Evolutionary conservation across 2,329 filamentous ascomycete species (phyloP).

Genomic region (Tolypocladium tropicale): DNA sequence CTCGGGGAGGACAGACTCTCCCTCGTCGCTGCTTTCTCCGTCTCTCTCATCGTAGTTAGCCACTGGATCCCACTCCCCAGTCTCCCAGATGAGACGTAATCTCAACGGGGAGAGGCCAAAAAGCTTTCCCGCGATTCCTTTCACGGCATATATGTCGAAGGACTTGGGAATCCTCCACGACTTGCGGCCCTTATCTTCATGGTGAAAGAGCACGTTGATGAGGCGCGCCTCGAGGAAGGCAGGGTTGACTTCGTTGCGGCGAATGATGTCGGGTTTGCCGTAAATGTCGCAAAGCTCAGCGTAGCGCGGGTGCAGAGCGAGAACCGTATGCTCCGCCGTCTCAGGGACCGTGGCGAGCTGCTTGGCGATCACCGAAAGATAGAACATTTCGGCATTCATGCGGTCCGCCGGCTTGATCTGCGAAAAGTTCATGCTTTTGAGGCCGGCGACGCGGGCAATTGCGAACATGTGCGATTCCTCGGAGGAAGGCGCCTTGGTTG

Average conservation of each 20-base stretch:
- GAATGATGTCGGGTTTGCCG: slow-evolving; percentile 56
- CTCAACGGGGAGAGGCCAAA: slow-evolving; percentile 55
- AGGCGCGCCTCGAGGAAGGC: slow-evolving; percentile 75
- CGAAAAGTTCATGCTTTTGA: slow-evolving; percentile 66
- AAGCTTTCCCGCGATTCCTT: slow-evolving; percentile 64
- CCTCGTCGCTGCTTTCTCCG: slow-evolving; percentile 42
- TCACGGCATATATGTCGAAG: slow-evolving; percentile 71
- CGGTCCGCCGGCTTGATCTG: slow-evolving; percentile 63
- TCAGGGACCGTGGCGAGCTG: slow-evolving; percentile 56
- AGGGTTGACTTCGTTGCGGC: slow-evolving; percentile 53
- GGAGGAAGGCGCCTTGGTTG: slow-evolving; percentile 38
- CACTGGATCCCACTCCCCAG: slow-evolving; percentile 80
- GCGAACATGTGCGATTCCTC: slow-evolving; percentile 89
- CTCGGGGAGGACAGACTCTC: slow-evolving; percentile 27
- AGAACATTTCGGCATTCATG: slow-evolving; percentile 85
- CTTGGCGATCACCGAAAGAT: slow-evolving; percentile 72
- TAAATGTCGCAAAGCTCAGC: slow-evolving; percentile 63
- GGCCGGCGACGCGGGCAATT: slow-evolving; percentile 58
- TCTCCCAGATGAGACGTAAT: slow-evolving; percentile 72
- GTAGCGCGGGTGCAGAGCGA: slow-evolving; percentile 61
- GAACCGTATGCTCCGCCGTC: slow-evolving; percentile 40
- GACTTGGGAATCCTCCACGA: slow-evolving; percentile 56
- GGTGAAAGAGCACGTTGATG: slow-evolving; percentile 49
- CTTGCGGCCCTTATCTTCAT: slow-evolving; percentile 14
- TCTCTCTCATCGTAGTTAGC: slow-evolving; percentile 50